Conservation (phyloP, 306 rosid species). For the Quercus glauca region DNA sequence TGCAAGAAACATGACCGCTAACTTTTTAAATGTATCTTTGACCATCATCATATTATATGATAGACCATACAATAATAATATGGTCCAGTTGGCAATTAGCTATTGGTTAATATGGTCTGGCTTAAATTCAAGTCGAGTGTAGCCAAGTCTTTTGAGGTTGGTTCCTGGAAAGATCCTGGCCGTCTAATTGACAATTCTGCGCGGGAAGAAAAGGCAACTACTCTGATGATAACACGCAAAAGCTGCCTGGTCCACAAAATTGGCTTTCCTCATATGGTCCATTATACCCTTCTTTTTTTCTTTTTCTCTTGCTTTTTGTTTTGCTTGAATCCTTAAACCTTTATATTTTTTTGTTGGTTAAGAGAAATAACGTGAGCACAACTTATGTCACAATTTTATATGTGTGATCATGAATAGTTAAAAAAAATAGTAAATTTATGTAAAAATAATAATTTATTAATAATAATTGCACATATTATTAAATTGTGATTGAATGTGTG, state of each 20-base stretch:
- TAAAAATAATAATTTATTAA: too few species aligned
- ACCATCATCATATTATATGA: background rate
- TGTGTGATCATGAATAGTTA: too few species aligned
- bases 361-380: too few species aligned
- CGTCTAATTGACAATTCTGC: constrained; percentile 1
- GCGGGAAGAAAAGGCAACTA: background rate
- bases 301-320: too few species aligned
- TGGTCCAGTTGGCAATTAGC: background rate
- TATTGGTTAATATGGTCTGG: background rate
- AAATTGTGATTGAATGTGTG: too few species aligned
- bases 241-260: background rate
- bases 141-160: background rate
- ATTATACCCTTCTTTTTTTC: background rate
- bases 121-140: background rate
- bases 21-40: too few species aligned
- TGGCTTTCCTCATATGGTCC: background rate
- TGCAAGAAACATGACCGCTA: too few species aligned
- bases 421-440: too few species aligned
- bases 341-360: too few species aligned
- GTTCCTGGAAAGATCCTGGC: background rate
- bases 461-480: too few species aligned
- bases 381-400: too few species aligned
- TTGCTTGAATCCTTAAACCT: too few species aligned
- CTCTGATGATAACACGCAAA: background rate
- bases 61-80: background rate